These are phyloP conservation scores for Myrmaecium sp. DNA, from an alignment of 2,329 filamentous ascomycete species.

Conservation along the genomic window DNA sequence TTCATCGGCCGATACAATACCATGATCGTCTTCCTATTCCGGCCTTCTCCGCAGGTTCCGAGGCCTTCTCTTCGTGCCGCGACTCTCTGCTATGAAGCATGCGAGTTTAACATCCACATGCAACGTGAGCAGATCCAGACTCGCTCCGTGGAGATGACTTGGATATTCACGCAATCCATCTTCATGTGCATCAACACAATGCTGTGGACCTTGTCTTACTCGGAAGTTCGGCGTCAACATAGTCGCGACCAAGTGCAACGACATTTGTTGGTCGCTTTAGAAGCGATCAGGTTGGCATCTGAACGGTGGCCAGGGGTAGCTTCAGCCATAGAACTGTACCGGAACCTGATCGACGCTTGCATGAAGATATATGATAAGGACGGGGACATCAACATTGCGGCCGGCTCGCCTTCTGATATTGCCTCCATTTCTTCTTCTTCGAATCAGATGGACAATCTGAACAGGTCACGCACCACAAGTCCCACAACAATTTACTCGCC, in stretches of 20 bases:
- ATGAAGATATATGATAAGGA: constrained; percentile 68
- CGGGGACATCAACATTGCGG: constrained; percentile 31
- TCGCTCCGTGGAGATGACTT: constrained; percentile 68
- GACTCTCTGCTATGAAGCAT: constrained; percentile 65
- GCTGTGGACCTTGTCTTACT: constrained; percentile 80
- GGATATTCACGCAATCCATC: constrained; percentile 78
- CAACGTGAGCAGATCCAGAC: constrained; percentile 65
- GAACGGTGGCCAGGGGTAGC: constrained; percentile 85
- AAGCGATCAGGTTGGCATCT: constrained; percentile 62
- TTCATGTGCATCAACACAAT: constrained; percentile 88
- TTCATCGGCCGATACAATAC: constrained; percentile 60
- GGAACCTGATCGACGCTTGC: constrained; percentile 70
- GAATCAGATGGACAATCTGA: constrained; percentile 19
- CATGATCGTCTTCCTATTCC: constrained; percentile 74
- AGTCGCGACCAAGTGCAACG: constrained; percentile 57
- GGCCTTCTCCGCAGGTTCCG: constrained; percentile 83
- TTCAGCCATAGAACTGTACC: constrained; percentile 70
- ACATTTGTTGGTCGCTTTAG: constrained; percentile 56
- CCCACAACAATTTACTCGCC: constrained; percentile 22
- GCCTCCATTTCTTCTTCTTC: constrained; percentile 21
- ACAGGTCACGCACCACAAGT: constrained; percentile 29
- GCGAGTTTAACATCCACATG: constrained; percentile 64
- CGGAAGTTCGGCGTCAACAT: constrained; percentile 60
- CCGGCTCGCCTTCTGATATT: constrained; percentile 29
- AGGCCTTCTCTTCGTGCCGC: constrained; percentile 69